Evolutionary conservation across 305 asterid genomes (phyloP), one percentile per base, ranked within the genome.

Genomic region (Fraxinus paxiana): DNA sequence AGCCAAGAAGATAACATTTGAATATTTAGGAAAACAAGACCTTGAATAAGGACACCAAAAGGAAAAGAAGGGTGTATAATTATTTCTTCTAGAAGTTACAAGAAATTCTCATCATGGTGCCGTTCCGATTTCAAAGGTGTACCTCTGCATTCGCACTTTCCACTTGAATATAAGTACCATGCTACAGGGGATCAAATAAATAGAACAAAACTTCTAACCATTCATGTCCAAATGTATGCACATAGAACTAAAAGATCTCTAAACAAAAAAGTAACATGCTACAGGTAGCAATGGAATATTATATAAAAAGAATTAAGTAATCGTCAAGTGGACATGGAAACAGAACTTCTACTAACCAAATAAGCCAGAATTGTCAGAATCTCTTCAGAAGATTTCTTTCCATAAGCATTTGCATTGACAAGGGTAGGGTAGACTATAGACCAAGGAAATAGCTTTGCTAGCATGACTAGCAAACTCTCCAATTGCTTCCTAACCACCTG

Each of bases 341-440:
- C 28, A 54, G 43, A 79, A 82, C 77, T 83, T 83, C 83, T 41
- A 79, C 92, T 87, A 82, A 96, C 99, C 98, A 96, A 88, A 90
- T 89, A 93, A 86, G 97, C 91, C 41, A 93, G 95, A 87, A 96
- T 90, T 79, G 80, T 90, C 84, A 88, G 97, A 87, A 96, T 94
- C 92, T 96, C 99, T 88, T 90, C 97, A 4, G 98, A 90, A 86
- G 97, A 97, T 84, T 91, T 94, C 87, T 91, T 91, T 80, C 90
- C 97, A 6, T 87, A 88, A 56, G 98, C 89, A 90, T 92, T 96
- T 82, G 96, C 94, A 92, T 92, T 98, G 76, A 96, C 98, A 43
- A 96, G 98, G 79, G 97, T 92, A 65, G 99, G 99, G 86, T 94
- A 96, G 46, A 96, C 92, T 74, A 96, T 84, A 76, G 99, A 93